Percentiles rank a stretch among this genome's conserved stretches.
Conservation (phyloP, 2,329 filamentous ascomycete genomes). For the Pseudogymnoascus sp. region DNA sequence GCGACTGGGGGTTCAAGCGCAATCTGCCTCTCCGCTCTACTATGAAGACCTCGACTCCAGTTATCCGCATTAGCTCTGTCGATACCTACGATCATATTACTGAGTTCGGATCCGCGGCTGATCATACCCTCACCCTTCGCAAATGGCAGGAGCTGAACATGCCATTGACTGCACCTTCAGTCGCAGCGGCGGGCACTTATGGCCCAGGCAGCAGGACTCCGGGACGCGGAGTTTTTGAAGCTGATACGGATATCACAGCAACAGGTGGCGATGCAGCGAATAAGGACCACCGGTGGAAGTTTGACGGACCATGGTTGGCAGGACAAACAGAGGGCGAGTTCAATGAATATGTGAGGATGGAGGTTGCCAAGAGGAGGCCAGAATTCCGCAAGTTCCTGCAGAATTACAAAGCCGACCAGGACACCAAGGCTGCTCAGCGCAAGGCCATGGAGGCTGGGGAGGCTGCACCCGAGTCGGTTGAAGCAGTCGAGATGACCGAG, state of each 20-base stretch:
- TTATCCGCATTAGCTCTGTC: slow-evolving; percentile 66
- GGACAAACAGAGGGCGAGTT: slow-evolving; percentile 55
- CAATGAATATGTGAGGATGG: slow-evolving; percentile 43
- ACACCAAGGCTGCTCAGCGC: slow-evolving; percentile 31
- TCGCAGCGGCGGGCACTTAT: slow-evolving; percentile 16
- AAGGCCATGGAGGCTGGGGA: slow-evolving; percentile 31
- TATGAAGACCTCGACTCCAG: slow-evolving; percentile 60
- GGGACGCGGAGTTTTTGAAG: slow-evolving; percentile 50
- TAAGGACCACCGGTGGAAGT: slow-evolving; percentile 52
- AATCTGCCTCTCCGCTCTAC: slow-evolving; percentile 71
- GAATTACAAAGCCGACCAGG: slow-evolving; percentile 38
- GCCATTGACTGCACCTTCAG: slow-evolving; percentile 50
- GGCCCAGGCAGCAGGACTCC: slow-evolving; percentile 12
- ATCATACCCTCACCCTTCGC: slow-evolving; percentile 69
- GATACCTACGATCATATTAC: slow-evolving; percentile 85
- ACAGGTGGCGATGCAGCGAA: slow-evolving; percentile 21
- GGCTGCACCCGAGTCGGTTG: slow-evolving; percentile 25
- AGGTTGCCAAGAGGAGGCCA: slow-evolving; percentile 43
- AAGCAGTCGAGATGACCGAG: slow-evolving; percentile 37
- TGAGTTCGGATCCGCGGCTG: slow-evolving; percentile 74
- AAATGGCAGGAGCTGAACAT: slow-evolving; percentile 82
- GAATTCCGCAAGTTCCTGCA: slow-evolving; percentile 49
- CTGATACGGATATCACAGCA: slow-evolving; percentile 45
- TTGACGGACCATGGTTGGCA: slow-evolving; percentile 57
- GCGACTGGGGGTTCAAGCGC: slow-evolving; percentile 91